phyloP scores from a whole-genome alignment of 768 basidiomycete species.

The Termitomyces sp. region DNA sequence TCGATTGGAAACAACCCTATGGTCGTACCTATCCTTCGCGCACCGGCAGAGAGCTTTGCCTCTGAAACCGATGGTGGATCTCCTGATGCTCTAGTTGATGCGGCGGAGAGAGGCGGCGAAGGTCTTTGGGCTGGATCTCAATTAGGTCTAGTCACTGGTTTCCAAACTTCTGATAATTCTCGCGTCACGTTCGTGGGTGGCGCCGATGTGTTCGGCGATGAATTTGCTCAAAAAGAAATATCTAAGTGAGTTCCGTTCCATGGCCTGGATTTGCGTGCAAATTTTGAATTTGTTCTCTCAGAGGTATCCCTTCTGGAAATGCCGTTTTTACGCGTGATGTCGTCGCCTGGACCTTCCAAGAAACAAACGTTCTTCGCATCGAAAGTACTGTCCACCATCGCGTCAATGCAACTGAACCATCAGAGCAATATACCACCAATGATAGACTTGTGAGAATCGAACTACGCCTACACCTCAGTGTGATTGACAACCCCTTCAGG shows the following conservation, averaged over 20 bases:
- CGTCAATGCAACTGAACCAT: constrained; percentile 56
- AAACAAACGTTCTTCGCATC: constrained; percentile 76
- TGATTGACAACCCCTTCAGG: constrained; percentile 37
- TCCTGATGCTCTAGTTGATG: constrained; percentile 64
- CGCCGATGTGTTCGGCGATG: constrained; percentile 75
- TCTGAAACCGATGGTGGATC: constrained; percentile 63
- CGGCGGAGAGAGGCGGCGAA: constrained; percentile 72
- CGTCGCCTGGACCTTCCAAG: constrained; percentile 89
- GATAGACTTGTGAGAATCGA: constrained; percentile 65
- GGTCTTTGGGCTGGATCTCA: constrained; percentile 80
- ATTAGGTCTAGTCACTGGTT: constrained; percentile 78
- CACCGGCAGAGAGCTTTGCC: constrained; percentile 73
- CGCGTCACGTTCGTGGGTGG: constrained; percentile 83
- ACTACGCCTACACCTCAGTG: not conserved
- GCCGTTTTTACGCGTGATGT: constrained; percentile 69
- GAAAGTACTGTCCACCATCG: constrained; percentile 72
- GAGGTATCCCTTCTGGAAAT: constrained; percentile 71
- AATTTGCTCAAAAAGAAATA: constrained; percentile 62
- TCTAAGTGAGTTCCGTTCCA: constrained; percentile 41
- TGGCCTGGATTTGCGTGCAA: not conserved
- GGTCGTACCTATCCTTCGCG: constrained; percentile 77
- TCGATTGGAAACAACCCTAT: constrained; percentile 72
- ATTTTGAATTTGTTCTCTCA: constrained; percentile 17
- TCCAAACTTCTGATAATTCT: constrained; percentile 79
- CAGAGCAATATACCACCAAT: constrained; percentile 79